Conservation (phyloP, 176 grass and related monocot genomes). For the Lolium rigidum region DNA sequence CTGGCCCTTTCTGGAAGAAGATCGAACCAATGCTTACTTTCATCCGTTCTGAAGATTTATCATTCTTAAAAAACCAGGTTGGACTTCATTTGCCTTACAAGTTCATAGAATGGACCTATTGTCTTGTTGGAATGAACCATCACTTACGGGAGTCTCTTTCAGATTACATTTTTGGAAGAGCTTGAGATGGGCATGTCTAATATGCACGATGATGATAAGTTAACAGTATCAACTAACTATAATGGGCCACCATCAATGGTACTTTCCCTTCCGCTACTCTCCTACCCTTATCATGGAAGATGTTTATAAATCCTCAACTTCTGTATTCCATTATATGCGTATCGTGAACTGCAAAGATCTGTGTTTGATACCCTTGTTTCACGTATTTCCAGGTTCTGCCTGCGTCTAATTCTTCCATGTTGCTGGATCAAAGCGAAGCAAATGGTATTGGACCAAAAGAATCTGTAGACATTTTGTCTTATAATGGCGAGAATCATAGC, state of each 20-base stretch:
- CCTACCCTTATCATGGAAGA: not conserved
- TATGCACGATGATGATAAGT: slow-evolving; percentile 35
- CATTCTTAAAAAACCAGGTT: slow-evolving; percentile 68
- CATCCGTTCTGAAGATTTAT: slow-evolving; percentile 56
- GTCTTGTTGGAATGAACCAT: slow-evolving; percentile 4
- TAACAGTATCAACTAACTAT: slow-evolving; percentile 38
- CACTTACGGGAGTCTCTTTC: slow-evolving; percentile 34
- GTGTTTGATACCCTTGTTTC: slow-evolving; percentile 30
- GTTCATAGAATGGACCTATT: slow-evolving; percentile 33
- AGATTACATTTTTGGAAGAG: slow-evolving; percentile 66
- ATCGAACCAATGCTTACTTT: slow-evolving; percentile 68
- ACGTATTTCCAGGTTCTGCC: slow-evolving; percentile 36
- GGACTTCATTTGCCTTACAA: slow-evolving; percentile 40
- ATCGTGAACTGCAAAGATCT: not conserved
- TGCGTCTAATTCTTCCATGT: slow-evolving; percentile 41
- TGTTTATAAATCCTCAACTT: slow-evolving; percentile 8
- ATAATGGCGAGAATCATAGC: slow-evolving; percentile 27
- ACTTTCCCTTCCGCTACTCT: slow-evolving; percentile 28
- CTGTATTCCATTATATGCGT: slow-evolving; percentile 3
- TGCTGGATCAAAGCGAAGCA: slow-evolving; percentile 42
- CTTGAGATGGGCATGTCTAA: slow-evolving; percentile 50
- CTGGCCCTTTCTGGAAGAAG: slow-evolving; percentile 68
- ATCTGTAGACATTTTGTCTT: slow-evolving; percentile 45
- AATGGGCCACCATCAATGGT: slow-evolving; percentile 20
- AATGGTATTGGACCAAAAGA: slow-evolving; percentile 40